These are phyloP conservation scores for Pseudogymnoascus sp. DNA, from an alignment of 2,329 filamentous ascomycete species.

Conservation along the genomic window DNA sequence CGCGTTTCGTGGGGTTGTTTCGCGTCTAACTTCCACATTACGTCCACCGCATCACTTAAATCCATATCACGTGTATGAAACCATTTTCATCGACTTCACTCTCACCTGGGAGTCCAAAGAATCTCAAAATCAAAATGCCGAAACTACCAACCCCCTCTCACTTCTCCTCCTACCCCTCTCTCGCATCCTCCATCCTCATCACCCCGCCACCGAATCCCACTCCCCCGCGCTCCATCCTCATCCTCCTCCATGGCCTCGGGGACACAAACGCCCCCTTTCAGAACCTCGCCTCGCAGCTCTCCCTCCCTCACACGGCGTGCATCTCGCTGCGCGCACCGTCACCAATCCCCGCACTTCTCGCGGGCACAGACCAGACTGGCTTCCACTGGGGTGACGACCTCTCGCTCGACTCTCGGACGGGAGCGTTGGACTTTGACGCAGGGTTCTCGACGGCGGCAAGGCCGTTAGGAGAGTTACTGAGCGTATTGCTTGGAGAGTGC, in stretches of 20 bases:
- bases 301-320: constrained; percentile 58
- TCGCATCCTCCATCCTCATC: constrained; percentile 19
- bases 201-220: constrained; percentile 30
- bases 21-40: not conserved
- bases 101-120: not conserved
- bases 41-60: not conserved
- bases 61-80: not conserved
- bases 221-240: constrained; percentile 51
- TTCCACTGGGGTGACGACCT: constrained; percentile 58
- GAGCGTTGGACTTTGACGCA: constrained; percentile 46
- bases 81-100: not conserved
- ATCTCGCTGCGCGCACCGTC: constrained; percentile 55
- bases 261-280: constrained; percentile 55
- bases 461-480: constrained; percentile 39
- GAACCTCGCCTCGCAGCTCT: constrained; percentile 49
- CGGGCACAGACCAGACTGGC: constrained; percentile 21
- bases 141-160: constrained; percentile 34
- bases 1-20: constrained; percentile 12
- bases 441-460: constrained; percentile 39
- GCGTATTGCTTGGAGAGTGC: constrained; percentile 41
- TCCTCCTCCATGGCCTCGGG: constrained; percentile 63
- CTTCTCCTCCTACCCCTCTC: constrained; percentile 39
- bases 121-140: not conserved
- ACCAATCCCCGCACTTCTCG: constrained; percentile 47
- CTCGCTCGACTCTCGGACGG: constrained; percentile 44